Evolutionary conservation across 2,329 filamentous ascomycete genomes (phyloP), one percentile per base, ranked within the genome.

Genomic region (Eutypella sp.): DNA sequence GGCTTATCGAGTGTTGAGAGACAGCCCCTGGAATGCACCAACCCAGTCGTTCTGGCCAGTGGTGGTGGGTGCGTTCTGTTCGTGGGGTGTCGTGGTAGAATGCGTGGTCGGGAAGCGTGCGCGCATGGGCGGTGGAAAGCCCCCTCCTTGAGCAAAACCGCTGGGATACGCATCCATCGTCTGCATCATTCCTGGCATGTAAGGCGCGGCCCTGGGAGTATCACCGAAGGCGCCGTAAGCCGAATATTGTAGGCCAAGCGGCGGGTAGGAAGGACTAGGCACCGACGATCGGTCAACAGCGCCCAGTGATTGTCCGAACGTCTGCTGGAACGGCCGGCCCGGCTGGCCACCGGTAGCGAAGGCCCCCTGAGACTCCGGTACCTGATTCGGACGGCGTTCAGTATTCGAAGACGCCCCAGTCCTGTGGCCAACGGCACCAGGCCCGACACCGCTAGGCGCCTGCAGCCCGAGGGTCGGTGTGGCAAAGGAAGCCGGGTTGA

Each of bases 401-500:
- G 71, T 58, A 29, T 68, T 67, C 41, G 65, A 68, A 38, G 60
- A 65, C 16, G 63, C 65, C 40, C 67, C 66, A 60, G 82, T 70
- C 47, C 71, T 73, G 8, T 76, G 73, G 40, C 76, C 77, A n/a
- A 87, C 76, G 20, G 82, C 81, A 20, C 82, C 84, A 8, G 81
- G 81, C 0, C 81, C 80, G 55, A 86, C 76, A 23, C 79, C 79
- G 51, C 81, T 84, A 2, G 85, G 82, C 2, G 84, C 81, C 62
- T 85, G 83, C 19, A 90, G 72, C 22, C 85, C 85, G 41, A 88
- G 73, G 3, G 82, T 82, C 16, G 87, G 86, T 51, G 84, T 91
- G 20, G 87, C 87, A 66, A 97, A 96, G 0, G 92, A 96, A 5
- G 92, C 93, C 7, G 93, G 93, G 64, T 99, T 99, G 67, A 99